phyloP scores from a whole-genome alignment of 2,329 filamentous ascomycete species.

The Teratosphaeria gauchensis region DNA sequence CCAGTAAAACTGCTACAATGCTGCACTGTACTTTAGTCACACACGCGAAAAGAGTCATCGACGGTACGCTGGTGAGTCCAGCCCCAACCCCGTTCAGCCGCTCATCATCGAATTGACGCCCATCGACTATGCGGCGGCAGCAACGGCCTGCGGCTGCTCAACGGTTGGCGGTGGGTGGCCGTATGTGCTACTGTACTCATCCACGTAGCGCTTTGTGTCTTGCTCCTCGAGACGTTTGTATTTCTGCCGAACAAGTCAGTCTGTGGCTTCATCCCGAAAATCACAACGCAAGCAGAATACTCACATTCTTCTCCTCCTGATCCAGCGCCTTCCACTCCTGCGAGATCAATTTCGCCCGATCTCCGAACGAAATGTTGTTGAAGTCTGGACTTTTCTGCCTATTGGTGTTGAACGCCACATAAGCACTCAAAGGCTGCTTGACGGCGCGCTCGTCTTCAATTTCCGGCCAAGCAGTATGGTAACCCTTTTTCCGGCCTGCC shows the following conservation, averaged over 20 bases:
- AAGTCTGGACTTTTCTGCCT: slow-evolving; percentile 42
- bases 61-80: background rate
- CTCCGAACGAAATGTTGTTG: slow-evolving; percentile 32
- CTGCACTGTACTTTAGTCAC: background rate
- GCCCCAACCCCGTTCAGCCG: background rate
- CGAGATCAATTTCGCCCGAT: slow-evolving; percentile 32
- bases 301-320: slow-evolving; percentile 40
- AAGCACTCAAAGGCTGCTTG: slow-evolving; percentile 34
- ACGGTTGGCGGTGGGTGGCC: background rate
- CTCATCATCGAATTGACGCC: background rate
- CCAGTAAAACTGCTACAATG: background rate
- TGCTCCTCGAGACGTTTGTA: background rate
- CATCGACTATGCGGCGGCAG: background rate
- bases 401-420: slow-evolving; percentile 36
- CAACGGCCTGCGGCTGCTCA: background rate
- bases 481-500: slow-evolving; percentile 6
- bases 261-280: background rate
- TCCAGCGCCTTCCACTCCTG: slow-evolving; percentile 42
- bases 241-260: background rate
- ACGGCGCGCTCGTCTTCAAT: slow-evolving; percentile 48
- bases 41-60: background rate
- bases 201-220: slow-evolving; percentile 1
- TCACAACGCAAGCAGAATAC: background rate
- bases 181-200: background rate
- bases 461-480: slow-evolving; percentile 3